Percentiles rank a stretch among this genome's conserved stretches.
Conservation (phyloP, 805 yeast genomes). For the Candida tallmaniae region DNA sequence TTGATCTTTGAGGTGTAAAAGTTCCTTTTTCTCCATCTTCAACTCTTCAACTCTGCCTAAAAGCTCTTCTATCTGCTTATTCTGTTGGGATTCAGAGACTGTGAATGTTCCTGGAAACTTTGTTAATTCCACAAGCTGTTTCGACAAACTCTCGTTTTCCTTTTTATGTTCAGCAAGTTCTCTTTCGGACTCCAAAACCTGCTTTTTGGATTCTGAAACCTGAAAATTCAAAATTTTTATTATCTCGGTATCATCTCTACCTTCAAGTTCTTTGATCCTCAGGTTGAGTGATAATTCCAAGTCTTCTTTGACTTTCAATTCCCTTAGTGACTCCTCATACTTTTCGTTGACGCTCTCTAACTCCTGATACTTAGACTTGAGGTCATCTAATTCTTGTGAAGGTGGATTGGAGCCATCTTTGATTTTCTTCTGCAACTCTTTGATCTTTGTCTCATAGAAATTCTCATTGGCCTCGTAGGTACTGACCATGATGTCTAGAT, state of each 20-base stretch:
- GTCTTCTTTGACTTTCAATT: slow-evolving; percentile 1
- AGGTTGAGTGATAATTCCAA: background rate
- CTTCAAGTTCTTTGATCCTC: background rate
- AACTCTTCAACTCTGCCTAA: background rate
- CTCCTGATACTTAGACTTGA: slow-evolving; percentile 1
- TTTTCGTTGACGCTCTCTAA: slow-evolving; percentile 1
- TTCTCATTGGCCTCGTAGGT: slow-evolving; percentile 54
- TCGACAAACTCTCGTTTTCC: slow-evolving; percentile 9
- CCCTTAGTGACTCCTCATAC: slow-evolving; percentile 1
- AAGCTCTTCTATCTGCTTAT: background rate
- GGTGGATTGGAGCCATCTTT: slow-evolving; percentile 5
- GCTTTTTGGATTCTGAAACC: background rate
- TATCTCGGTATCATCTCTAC: background rate
- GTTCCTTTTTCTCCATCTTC: background rate
- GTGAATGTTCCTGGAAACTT: slow-evolving; percentile 6
- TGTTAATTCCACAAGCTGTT: slow-evolving; percentile 8
- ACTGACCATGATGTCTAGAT: slow-evolving; percentile 49
- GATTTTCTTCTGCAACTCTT: slow-evolving; percentile 23
- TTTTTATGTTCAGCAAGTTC: slow-evolving; percentile 6
- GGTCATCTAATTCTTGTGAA: background rate
- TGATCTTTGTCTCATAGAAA: slow-evolving; percentile 44
- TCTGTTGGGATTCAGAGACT: background rate
- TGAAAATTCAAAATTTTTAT: background rate
- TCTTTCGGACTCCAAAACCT: background rate
- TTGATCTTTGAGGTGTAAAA: background rate